phyloP scores from a whole-genome alignment of 805 yeast genomes.

The Sporopachydermia quercuum region DNA sequence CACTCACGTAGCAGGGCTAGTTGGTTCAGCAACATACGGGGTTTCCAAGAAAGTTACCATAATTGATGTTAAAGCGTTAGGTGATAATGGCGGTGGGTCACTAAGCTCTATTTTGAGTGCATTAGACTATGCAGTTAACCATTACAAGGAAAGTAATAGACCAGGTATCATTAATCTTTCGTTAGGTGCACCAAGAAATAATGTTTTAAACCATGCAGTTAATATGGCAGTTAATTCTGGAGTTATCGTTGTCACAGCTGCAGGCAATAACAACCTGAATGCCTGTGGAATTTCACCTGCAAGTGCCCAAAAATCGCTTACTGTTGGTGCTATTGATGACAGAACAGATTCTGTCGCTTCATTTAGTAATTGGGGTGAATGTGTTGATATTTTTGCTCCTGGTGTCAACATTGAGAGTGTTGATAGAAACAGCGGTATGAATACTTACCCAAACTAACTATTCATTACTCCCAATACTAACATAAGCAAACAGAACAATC shows the following conservation, averaged over 20 bases:
- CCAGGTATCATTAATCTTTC: conserved; percentile 52
- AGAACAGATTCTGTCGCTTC: conserved; percentile 50
- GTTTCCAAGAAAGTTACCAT: conserved; percentile 59
- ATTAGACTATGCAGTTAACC: conserved; percentile 19
- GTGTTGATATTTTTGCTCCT: conserved; percentile 76
- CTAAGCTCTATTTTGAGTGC: conserved; percentile 22
- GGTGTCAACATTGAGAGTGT: conserved; percentile 45
- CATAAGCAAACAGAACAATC: too few relatives aligned
- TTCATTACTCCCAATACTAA: too few relatives aligned
- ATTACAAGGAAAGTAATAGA: conserved; percentile 12
- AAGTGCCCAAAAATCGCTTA: conserved; percentile 51
- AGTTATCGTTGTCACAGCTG: conserved; percentile 55
- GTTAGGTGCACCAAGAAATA: conserved; percentile 58
- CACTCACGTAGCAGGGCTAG: conserved; percentile 87
- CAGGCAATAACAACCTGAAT: conserved; percentile 67
- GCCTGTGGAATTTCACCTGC: conserved; percentile 87
- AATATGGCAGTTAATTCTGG: conserved; percentile 65
- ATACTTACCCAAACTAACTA: conserved; percentile 5
- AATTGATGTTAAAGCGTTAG: conserved; percentile 64
- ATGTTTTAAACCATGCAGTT: conserved; percentile 59
- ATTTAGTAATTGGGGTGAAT: conserved; percentile 88
- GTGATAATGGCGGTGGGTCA: conserved; percentile 54
- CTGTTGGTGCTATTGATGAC: conserved; percentile 86
- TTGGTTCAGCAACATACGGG: conserved; percentile 70
- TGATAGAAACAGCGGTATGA: conserved; percentile 6